Evolutionary conservation across 768 basidiomycete species (phyloP).

Genomic region (Cyclocybe cylindracea): DNA sequence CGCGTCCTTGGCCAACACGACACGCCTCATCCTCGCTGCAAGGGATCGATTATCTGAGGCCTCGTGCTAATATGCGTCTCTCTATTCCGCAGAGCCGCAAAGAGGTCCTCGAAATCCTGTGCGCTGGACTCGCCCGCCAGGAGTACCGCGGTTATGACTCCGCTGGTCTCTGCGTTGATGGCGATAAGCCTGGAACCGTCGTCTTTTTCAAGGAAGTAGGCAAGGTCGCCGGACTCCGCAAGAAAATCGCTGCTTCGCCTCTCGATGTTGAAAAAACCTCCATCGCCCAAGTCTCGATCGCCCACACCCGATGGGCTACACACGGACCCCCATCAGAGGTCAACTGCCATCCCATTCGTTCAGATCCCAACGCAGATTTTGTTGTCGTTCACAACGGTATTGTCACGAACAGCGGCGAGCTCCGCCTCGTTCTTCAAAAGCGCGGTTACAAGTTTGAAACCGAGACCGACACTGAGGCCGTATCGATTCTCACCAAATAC

Average conservation of each 20-base stretch:
- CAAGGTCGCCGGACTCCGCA: slow-evolving; percentile 91
- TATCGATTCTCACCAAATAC: slow-evolving; percentile 95
- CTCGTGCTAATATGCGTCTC: slow-evolving; percentile 13
- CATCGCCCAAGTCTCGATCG: slow-evolving; percentile 91
- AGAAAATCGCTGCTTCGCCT: slow-evolving; percentile 75
- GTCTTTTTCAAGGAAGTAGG: slow-evolving; percentile 97
- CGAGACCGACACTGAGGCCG: slow-evolving; percentile 98
- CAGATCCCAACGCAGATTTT: slow-evolving; percentile 81
- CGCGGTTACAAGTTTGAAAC: slow-evolving; percentile 92
- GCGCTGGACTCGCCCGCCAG: slow-evolving; percentile 88
- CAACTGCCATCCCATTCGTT: slow-evolving; percentile 96
- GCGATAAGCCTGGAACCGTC: slow-evolving; percentile 77
- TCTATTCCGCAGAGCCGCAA: slow-evolving; percentile 68
- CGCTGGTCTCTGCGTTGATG: slow-evolving; percentile 89
- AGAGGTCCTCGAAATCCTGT: slow-evolving; percentile 88
- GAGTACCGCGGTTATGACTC: slow-evolving; percentile 99
- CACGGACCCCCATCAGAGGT: slow-evolving; percentile 85
- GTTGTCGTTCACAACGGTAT: slow-evolving; percentile 98
- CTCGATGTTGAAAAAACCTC: slow-evolving; percentile 77
- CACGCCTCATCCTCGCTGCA: not conserved
- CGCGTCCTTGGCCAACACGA: not conserved
- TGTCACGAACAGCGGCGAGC: slow-evolving; percentile 90
- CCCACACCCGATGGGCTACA: slow-evolving; percentile 99
- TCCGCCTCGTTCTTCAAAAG: slow-evolving; percentile 92
- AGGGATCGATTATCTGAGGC: slow-evolving; percentile 17